Base-by-base conservation (phyloP, 2,329 filamentous ascomycete genomes). In the Aspergillus puulaauensis region DNA sequence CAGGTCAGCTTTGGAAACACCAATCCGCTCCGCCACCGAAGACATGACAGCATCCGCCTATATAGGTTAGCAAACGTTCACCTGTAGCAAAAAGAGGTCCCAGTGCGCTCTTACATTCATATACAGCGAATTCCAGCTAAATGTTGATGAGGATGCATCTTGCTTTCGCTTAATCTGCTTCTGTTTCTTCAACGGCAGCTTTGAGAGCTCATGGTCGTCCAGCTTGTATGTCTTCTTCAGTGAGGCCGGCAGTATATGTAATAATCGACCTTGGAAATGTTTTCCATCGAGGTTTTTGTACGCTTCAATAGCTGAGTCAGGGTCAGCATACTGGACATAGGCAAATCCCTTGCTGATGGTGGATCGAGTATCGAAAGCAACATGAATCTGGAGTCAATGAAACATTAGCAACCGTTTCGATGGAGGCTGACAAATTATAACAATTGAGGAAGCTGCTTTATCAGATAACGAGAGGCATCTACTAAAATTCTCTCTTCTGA, bases 91-190 rank as follows among this genome's bases (percentile, higher is more conserved):
- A 37, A 46, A 33, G 12, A 17, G 23, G 24, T 54, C 50, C 21
- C 47, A 19, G 11, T 44, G 8, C 41, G n/a, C 46, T 72, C 72
- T 73, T 77, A 91, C 90, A 75, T 90, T 97, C 90, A 99, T 96
- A 75, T 95, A 99, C n/a, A 99, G 81, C n/a, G 93, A 93, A 79
- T 99, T 99, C 95, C 95, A 99, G 73, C 93, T 96, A 78, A 98
- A 98, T 1, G 85, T 86, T 49, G 84, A 86, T 31, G 87, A 88
- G 8, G 90, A 83, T 21, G 93, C 90, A 67, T 93, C 89, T 50
- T 88, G 83, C 76, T 90, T 96, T 68, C 90, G 90, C 72, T 90
- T 91, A 65, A 98, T 90, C 68, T 96, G 85, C 66, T 91, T 91
- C 75, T 98, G 95, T 75, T 96, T 95, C 78, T 97, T 98, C 63